phyloP scores from a whole-genome alignment of 2,329 filamentous ascomycete species.

The Penicillium sp. region DNA sequence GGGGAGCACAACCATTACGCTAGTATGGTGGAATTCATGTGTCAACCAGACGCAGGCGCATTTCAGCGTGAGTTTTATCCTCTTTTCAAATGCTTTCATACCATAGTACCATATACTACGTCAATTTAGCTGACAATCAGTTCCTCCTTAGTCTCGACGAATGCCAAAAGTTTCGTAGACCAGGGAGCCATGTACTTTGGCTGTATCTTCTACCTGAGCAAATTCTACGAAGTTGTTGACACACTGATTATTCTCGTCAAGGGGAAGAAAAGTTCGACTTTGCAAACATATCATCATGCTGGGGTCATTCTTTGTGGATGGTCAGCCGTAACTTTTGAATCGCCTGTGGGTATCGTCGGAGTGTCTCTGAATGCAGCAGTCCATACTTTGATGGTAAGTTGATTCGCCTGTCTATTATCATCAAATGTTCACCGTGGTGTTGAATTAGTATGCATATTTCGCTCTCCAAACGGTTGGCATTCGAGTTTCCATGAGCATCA shows the following conservation, averaged over 20 bases:
- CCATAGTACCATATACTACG: too few species aligned
- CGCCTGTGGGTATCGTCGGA: conserved; percentile 4
- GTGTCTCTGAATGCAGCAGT: conserved; percentile 9
- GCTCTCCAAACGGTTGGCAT: conserved; percentile 13
- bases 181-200: conserved; percentile 7
- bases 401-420: neutral
- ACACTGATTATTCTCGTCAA: conserved; percentile 14
- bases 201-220: conserved; percentile 18
- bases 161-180: conserved; percentile 1
- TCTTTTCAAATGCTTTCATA: neutral
- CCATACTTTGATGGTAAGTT: conserved; percentile 17
- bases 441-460: conserved; percentile 15
- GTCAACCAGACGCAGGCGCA: conserved; percentile 5
- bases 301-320: conserved; percentile 15
- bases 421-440: too few species aligned
- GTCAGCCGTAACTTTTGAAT: conserved; percentile 8
- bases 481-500: conserved; percentile 5
- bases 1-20: neutral
- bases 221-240: conserved; percentile 18
- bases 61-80: conserved; percentile 4
- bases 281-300: conserved; percentile 19
- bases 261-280: conserved; percentile 15
- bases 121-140: neutral
- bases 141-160: conserved; percentile 1
- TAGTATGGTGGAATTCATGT: conserved; percentile 10